Conservation (phyloP, 192 early-diverging fungal species). For the Coemansia sp. region DNA sequence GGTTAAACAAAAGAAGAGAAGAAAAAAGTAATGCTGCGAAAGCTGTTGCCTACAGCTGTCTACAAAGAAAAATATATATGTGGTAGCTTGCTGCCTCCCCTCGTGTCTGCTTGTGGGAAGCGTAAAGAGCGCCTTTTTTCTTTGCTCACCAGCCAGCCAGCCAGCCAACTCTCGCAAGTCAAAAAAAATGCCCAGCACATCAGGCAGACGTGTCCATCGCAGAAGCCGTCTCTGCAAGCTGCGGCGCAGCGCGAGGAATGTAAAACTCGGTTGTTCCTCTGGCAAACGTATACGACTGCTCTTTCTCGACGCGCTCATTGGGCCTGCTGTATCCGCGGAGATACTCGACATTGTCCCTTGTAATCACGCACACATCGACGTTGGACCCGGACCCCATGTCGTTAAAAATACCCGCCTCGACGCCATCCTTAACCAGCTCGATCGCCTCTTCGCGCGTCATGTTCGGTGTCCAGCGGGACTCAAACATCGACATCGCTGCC, state of each 20-base stretch:
- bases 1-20: neutral
- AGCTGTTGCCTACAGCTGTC: too few species aligned
- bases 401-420: constrained; percentile 98
- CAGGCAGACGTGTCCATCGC: constrained; percentile 50
- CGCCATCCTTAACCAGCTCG: constrained; percentile 87
- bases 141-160: too few species aligned
- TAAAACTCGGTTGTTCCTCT: constrained; percentile 48
- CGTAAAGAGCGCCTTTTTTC: too few species aligned
- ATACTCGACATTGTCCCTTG: constrained; percentile 79
- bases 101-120: neutral
- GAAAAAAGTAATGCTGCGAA: too few species aligned
- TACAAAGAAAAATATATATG: neutral
- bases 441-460: constrained; percentile 88
- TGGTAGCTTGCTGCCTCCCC: neutral
- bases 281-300: constrained; percentile 77
- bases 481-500: constrained; percentile 96
- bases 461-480: constrained; percentile 75
- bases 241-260: constrained; percentile 4
- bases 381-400: constrained; percentile 97
- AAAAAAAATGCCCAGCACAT: too few species aligned
- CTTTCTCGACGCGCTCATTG: constrained; percentile 84
- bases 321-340: constrained; percentile 83
- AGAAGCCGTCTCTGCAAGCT: constrained; percentile 14
- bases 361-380: constrained; percentile 93
- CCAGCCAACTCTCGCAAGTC: too few species aligned